Conservation (phyloP, 768 basidiomycete species). For the Agaricus subrufescens region DNA sequence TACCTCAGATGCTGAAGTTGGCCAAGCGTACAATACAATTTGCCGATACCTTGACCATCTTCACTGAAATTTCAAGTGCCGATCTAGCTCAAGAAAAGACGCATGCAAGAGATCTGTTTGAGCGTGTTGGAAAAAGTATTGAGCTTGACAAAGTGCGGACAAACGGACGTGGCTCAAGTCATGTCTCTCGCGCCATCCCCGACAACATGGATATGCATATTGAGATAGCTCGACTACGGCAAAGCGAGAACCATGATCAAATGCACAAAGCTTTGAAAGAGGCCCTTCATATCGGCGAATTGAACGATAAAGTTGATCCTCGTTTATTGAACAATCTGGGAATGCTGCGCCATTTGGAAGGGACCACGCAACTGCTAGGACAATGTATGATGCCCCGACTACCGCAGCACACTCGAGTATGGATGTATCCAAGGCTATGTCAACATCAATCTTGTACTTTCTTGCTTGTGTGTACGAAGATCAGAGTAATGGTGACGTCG, state of each 20-base stretch:
- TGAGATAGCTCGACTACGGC: slow-evolving; percentile 91
- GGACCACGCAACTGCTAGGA: slow-evolving; percentile 50
- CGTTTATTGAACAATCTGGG: slow-evolving; percentile 80
- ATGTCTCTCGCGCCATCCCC: slow-evolving; percentile 47
- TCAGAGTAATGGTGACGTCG: slow-evolving; percentile 62
- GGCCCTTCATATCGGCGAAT: slow-evolving; percentile 61
- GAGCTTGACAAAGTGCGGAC: slow-evolving; percentile 53
- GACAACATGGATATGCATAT: slow-evolving; percentile 85
- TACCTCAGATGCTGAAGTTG: slow-evolving; percentile 73
- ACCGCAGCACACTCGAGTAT: slow-evolving; percentile 41
- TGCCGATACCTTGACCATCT: slow-evolving; percentile 79
- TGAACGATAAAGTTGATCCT: slow-evolving; percentile 49
- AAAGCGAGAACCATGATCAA: slow-evolving; percentile 71
- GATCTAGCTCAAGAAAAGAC: slow-evolving; percentile 69
- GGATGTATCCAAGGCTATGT: slow-evolving; percentile 59
- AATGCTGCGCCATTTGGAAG: slow-evolving; percentile 68
- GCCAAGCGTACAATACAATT: slow-evolving; percentile 94
- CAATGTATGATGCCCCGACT: slow-evolving; percentile 66
- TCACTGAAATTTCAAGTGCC: slow-evolving; percentile 75
- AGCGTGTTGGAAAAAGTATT: slow-evolving; percentile 64
- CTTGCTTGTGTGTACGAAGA: slow-evolving; percentile 91
- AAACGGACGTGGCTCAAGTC: slow-evolving; percentile 34
- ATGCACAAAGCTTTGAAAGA: slow-evolving; percentile 70
- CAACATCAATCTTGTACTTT: slow-evolving; percentile 86
- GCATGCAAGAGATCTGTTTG: slow-evolving; percentile 79